Base-by-base conservation (phyloP, 2,329 filamentous ascomycete species). In the Claviceps arundinis region DNA sequence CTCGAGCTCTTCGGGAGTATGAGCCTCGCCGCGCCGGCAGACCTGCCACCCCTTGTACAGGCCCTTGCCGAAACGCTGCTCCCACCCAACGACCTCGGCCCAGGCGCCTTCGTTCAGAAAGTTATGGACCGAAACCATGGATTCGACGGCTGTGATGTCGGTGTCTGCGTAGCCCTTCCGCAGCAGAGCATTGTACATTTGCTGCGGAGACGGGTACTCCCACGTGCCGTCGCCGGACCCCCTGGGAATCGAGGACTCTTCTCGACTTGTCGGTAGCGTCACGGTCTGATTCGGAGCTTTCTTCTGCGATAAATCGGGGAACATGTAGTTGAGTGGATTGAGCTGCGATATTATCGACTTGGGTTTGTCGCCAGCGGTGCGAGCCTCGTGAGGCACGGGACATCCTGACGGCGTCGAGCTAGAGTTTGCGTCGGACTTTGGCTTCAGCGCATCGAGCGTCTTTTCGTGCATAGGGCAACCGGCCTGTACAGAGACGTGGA, bases 131-230 rank as follows among this genome's bases (percentile, higher is more conserved):
- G 89, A 86, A 5, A 98, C 93, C 93, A 98, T 98, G 63, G 85
- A 84, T 69, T 96, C 90, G 14, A 98, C 90, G 3, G 90, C 89
- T 19, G 91, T 93, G 51, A 89, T 80, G 52, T 95, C 90, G 0
- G 93, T 97, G 65, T 97, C 90, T 0, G 86, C 89, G 69, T 96
- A 93, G 54, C 93, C 93, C 70, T 98, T 98, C 57, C 93, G 85
- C 56, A 97, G 73, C 70, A 98, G 85, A 7, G 93, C 93, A 64
- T 98, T 97, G 76, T 97, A 98, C 93, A 98, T 98, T 70, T 98
- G 93, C 72, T 98, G 93, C 0, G 93, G 91, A 0, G 89, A 96
- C 0, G 93, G 93, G 65, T 98, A 98, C 69, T 97, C 93, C 93
- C 93, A 98, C 62, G 87, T 94, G 47, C 82, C 80, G 50, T 83